These are phyloP conservation scores for Linaria vulgaris DNA, from an alignment of 257 asterid species.

Conservation along the genomic window DNA sequence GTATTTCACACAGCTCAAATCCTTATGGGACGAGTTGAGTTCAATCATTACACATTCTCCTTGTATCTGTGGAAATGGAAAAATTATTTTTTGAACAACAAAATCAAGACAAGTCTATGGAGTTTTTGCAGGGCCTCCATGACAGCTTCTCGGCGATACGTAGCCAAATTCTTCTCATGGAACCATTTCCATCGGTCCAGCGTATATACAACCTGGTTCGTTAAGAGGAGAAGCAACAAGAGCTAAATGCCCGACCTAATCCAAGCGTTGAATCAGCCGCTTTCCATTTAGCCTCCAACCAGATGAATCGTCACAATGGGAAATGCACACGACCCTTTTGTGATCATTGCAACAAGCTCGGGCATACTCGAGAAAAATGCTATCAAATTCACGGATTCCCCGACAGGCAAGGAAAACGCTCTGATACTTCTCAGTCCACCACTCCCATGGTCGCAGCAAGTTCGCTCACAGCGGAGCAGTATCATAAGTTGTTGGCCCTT, in stretches of 20 bases:
- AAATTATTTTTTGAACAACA: not conserved
- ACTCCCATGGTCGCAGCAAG: too few species aligned
- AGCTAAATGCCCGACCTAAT: too few species aligned
- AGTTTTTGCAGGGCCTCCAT: slow-evolving; percentile 21
- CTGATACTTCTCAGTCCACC: not conserved
- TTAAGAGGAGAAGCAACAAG: too few species aligned
- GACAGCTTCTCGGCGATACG: not conserved
- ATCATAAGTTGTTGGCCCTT: not conserved
- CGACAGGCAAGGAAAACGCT: not conserved
- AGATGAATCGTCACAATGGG: not conserved
- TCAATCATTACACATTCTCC: not conserved
- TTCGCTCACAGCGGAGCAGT: not conserved
- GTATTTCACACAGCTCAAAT: not conserved
- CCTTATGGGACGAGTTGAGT: slow-evolving; percentile 15
- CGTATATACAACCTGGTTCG: too few species aligned
- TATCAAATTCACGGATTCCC: not conserved
- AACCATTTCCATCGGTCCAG: not conserved
- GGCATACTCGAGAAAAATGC: not conserved
- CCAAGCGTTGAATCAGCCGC: not conserved
- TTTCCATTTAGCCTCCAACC: not conserved
- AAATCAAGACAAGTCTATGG: slow-evolving; percentile 17
- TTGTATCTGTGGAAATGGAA: slow-evolving; percentile 7
- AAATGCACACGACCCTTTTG: not conserved
- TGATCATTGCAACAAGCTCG: too few species aligned
- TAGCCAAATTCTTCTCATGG: not conserved